These are phyloP conservation scores for Cymbopogon citratus DNA, from an alignment of 176 grass and related monocot genomes.

Conservation along the genomic window DNA sequence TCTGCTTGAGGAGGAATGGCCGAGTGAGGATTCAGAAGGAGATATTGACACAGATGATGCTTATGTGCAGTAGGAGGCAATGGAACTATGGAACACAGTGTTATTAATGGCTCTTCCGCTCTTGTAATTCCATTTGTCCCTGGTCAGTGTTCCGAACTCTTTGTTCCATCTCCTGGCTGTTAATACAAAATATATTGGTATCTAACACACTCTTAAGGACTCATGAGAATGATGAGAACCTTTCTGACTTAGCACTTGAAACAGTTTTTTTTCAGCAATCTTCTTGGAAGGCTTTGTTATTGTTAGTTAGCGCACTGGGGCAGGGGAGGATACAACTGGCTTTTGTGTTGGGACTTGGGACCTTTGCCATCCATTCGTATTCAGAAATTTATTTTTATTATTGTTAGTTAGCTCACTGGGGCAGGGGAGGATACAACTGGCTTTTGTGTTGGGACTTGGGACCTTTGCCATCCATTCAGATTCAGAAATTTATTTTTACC, in stretches of 20 bases:
- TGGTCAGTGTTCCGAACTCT: background rate
- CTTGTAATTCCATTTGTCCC: background rate
- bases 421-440: background rate
- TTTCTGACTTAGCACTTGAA: slow-evolving; percentile 20
- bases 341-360: background rate
- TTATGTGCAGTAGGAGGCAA: background rate
- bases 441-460: background rate
- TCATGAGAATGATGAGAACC: background rate
- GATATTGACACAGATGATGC: background rate
- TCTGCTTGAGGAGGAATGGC: slow-evolving; percentile 1
- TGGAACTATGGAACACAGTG: background rate
- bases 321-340: background rate
- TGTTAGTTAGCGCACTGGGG: slow-evolving; percentile 7
- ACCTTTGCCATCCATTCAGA: background rate
- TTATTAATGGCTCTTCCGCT: background rate
- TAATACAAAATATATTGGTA: background rate
- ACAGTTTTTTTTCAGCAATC: background rate
- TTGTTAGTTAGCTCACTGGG: slow-evolving; percentile 9
- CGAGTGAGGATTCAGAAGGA: background rate
- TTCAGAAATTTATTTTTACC: slow-evolving; percentile 5
- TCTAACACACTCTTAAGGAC: background rate
- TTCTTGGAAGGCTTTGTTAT: background rate
- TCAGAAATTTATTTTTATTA: slow-evolving; percentile 1
- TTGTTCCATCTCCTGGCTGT: background rate
- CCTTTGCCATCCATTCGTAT: background rate